These are phyloP conservation scores for Aspergillus sp. DNA, from an alignment of 2,329 filamentous ascomycete species.

Conservation along the genomic window DNA sequence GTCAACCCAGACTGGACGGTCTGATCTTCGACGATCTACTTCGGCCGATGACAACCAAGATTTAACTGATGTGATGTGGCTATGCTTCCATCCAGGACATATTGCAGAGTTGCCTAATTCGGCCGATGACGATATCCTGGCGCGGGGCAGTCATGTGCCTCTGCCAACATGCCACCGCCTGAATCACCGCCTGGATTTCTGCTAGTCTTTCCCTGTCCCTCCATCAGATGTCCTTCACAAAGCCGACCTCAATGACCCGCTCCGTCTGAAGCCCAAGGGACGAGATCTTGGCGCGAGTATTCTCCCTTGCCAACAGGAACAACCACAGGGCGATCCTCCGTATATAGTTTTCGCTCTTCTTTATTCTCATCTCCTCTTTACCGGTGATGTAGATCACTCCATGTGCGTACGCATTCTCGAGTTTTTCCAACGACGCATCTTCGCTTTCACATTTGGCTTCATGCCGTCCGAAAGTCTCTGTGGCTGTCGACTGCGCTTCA, in stretches of 20 bases:
- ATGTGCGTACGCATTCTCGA: slow-evolving; percentile 11
- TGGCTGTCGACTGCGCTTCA: no score
- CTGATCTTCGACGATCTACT: background rate
- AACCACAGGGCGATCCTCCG: slow-evolving; percentile 27
- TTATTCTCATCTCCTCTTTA: slow-evolving; percentile 40
- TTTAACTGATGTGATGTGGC: background rate
- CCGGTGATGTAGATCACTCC: slow-evolving; percentile 50
- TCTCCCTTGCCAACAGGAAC: slow-evolving; percentile 27
- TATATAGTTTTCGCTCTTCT: slow-evolving; percentile 22
- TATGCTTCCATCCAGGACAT: slow-evolving; percentile 1
- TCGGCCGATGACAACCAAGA: background rate
- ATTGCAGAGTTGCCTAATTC: slow-evolving; percentile 3
- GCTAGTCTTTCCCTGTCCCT: no score
- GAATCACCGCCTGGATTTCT: background rate
- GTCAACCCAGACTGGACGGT: background rate
- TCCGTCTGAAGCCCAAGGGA: slow-evolving; percentile 38
- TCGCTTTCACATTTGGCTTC: background rate
- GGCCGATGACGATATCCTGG: background rate
- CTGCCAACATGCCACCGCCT: background rate
- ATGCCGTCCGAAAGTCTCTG: no score
- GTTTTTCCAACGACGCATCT: slow-evolving; percentile 1
- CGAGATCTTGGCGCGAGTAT: slow-evolving; percentile 35
- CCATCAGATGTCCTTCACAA: slow-evolving; percentile 33
- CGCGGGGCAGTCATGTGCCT: slow-evolving; percentile 8
- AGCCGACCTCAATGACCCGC: slow-evolving; percentile 41